Evolutionary conservation across 441 rosid species (phyloP), one percentile per base, ranked within the genome.

Genomic region (Viola pubescens): DNA sequence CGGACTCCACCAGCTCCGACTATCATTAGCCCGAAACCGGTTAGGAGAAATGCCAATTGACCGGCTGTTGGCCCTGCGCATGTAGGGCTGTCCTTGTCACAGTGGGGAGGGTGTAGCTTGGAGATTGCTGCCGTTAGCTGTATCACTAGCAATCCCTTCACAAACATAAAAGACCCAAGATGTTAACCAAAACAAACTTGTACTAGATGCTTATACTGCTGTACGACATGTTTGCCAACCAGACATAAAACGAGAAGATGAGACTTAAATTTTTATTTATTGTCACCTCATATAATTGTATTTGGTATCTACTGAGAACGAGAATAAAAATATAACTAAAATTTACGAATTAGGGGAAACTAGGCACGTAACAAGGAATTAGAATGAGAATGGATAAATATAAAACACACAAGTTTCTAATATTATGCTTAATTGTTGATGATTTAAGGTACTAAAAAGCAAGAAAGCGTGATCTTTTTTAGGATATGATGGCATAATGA

Each of bases 1-100:
- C 92, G 66, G 42, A 88, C 75, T 4, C 96, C 92, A 0, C 90
- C 88, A 0, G 92, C 92, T 63, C 92, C 92, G 0, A 82, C 56
- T 10, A 84, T 76, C 61, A 85, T 81, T 8, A 88, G 65, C 14
- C 68, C 84, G 0, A 88, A 81, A 5, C 87, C 90, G 43, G 70
- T 1, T 38, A 75, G 34, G 10, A 85, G 79, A 68, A 85, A 83
- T 4, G 88, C 79, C 58, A 75, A 51, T 64, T 88, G 96, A 8
- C 92, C 86, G 14, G 61, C 59, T 1, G 79, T 83, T 62, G 92
- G 80, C 39, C 73, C 83, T 3, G 19, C 26, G 65, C 95, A 88
- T 9, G 63, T 70, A 0, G 39, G 48, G 4, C 39, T 40, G 3
- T 59, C 73, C 53, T 72, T 58, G 37, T 58, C 79, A 65, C 96